These are phyloP conservation scores for Colletotrichum sublineola DNA, from an alignment of 2,329 filamentous ascomycete species.

Conservation along the genomic window DNA sequence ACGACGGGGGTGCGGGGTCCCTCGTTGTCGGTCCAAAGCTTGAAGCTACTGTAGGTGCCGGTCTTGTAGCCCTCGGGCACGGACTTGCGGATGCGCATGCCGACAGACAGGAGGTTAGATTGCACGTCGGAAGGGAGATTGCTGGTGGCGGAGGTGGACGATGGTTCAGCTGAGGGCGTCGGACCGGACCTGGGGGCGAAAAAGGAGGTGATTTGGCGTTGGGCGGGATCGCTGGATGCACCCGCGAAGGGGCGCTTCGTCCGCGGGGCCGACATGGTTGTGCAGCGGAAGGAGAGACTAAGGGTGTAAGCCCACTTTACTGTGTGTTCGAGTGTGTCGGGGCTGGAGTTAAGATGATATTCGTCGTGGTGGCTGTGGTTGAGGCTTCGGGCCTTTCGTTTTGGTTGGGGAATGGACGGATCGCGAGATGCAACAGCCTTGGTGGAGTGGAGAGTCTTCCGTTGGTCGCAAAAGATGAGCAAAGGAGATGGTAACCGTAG, in stretches of 20 bases:
- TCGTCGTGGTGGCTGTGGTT: constrained; percentile 12
- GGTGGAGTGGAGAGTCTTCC: constrained; percentile 43
- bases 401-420: background rate
- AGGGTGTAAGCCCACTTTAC: constrained; percentile 18
- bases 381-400: constrained; percentile 5
- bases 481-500: constrained; percentile 22
- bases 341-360: constrained; percentile 3
- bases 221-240: constrained; percentile 68
- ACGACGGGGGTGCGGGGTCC: constrained; percentile 19
- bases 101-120: constrained; percentile 87
- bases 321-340: background rate
- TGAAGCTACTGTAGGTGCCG: constrained; percentile 63
- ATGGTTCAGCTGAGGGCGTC: constrained; percentile 41
- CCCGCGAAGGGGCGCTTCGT: constrained; percentile 74
- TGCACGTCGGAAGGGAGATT: constrained; percentile 76
- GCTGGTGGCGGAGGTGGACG: constrained; percentile 53
- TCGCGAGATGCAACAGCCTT: constrained; percentile 19
- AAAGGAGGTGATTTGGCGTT: constrained; percentile 75
- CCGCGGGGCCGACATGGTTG: constrained; percentile 65
- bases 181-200: constrained; percentile 55
- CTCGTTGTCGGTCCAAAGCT: constrained; percentile 61
- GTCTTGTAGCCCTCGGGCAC: constrained; percentile 97
- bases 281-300: constrained; percentile 15
- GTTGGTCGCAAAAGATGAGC: constrained; percentile 4
- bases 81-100: constrained; percentile 94